Percentiles rank a stretch among this genome's conserved stretches.
Evolutionary conservation across 73 alveolate species (phyloP).

Genomic region (Paraurostyla sp.): DNA sequence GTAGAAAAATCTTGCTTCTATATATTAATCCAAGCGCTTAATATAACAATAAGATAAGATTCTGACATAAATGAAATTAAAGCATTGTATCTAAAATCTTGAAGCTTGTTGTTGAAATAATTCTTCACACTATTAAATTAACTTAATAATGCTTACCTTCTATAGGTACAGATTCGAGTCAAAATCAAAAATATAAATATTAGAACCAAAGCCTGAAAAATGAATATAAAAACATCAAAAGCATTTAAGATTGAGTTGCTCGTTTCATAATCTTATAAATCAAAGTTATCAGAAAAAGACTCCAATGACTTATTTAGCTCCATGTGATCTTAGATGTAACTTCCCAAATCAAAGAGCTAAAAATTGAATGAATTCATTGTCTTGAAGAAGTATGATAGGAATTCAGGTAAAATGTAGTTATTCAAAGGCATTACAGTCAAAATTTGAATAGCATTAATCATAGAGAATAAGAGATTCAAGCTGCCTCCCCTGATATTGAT

Average conservation of each 20-base stretch:
- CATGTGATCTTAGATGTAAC: not conserved
- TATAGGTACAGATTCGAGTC: not conserved
- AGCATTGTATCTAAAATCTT: conserved; percentile 26
- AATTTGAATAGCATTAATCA: conserved; percentile 18
- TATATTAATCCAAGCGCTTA: not conserved
- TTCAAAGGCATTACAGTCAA: conserved; percentile 7
- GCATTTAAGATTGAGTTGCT: conserved; percentile 7
- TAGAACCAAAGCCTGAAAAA: not conserved
- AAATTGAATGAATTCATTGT: conserved; percentile 13
- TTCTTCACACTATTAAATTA: not conserved
- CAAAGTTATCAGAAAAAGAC: not conserved
- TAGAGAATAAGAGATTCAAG: not conserved
- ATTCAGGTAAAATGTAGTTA: conserved; percentile 24
- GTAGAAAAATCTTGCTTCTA: not conserved
- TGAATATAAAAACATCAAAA: conserved; percentile 10
- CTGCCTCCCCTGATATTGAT: not conserved
- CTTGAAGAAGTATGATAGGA: not conserved
- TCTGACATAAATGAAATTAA: conserved; percentile 2
- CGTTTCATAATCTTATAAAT: not conserved
- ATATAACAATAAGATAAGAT: conserved; percentile 8
- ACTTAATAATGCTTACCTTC: not conserved
- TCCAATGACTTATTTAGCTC: not conserved
- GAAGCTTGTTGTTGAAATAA: not conserved
- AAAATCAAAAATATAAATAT: not conserved
- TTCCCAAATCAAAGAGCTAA: not conserved